A percentile compares a stretch with the other conserved stretches of the same genome.
Conservation (phyloP, 2,329 filamentous ascomycete genomes). For the Fusarium sp. region DNA sequence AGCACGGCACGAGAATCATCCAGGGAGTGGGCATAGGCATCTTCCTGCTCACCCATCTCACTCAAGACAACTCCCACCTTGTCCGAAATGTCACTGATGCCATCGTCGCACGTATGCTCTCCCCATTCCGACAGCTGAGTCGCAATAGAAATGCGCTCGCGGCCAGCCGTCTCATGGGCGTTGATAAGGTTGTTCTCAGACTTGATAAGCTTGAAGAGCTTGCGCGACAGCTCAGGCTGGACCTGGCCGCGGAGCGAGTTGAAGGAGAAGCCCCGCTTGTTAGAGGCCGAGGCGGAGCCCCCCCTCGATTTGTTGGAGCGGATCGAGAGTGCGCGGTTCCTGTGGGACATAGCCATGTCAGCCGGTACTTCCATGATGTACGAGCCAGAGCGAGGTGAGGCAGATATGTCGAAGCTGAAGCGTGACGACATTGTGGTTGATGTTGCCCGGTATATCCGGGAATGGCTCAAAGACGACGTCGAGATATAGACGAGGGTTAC, state of each 20-base stretch:
- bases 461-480: background rate
- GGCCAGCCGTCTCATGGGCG: slow-evolving; percentile 85
- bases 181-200: slow-evolving; percentile 89
- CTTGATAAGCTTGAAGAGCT: slow-evolving; percentile 93
- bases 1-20: slow-evolving; percentile 86
- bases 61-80: slow-evolving; percentile 93
- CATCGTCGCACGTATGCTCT: slow-evolving; percentile 88
- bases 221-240: slow-evolving; percentile 90
- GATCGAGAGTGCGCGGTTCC: slow-evolving; percentile 81
- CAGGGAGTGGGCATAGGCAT: slow-evolving; percentile 84
- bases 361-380: slow-evolving; percentile 37
- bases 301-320: slow-evolving; percentile 70
- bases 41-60: slow-evolving; percentile 95
- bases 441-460: background rate
- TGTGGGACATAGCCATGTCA: slow-evolving; percentile 52
- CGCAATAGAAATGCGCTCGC: slow-evolving; percentile 86
- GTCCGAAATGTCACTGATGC: slow-evolving; percentile 90
- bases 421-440: slow-evolving; percentile 46
- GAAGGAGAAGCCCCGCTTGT: slow-evolving; percentile 81
- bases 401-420: slow-evolving; percentile 47
- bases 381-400: slow-evolving; percentile 32
- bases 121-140: slow-evolving; percentile 97
- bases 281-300: slow-evolving; percentile 52
- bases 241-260: slow-evolving; percentile 85
- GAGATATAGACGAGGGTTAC: background rate